These are phyloP conservation scores for Fusarium bulbicola DNA, from an alignment of 2,329 filamentous ascomycete species.

Conservation along the genomic window DNA sequence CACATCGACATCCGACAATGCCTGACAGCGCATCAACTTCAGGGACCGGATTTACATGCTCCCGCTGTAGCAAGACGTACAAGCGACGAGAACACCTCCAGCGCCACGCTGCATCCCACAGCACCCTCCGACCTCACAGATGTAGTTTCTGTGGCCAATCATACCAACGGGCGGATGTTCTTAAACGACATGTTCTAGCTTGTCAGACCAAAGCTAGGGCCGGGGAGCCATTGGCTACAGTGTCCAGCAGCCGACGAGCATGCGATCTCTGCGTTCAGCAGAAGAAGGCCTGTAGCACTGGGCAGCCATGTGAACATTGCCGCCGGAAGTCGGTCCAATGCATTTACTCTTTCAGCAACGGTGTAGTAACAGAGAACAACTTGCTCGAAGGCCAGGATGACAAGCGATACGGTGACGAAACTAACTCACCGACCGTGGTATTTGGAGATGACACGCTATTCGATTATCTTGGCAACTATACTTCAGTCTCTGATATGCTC, in stretches of 20 bases:
- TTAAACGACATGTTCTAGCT: not conserved
- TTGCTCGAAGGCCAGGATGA: not conserved
- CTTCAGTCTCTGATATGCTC: not conserved
- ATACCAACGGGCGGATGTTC: not conserved
- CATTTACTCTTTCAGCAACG: not conserved
- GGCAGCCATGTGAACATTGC: not conserved
- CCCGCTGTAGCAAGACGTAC: not conserved
- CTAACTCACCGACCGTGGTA: rapidly evolving
- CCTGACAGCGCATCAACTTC: not conserved
- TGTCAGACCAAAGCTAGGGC: not conserved
- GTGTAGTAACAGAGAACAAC: rapidly evolving
- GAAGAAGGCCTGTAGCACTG: not conserved
- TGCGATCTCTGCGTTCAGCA: not conserved
- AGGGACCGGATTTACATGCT: not conserved
- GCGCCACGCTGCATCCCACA: not conserved
- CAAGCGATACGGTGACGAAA: not conserved
- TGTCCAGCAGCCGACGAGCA: not conserved
- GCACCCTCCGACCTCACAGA: not conserved
- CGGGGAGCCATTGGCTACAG: rapidly evolving
- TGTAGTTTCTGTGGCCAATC: not conserved
- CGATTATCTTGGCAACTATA: slow-evolving; percentile 2
- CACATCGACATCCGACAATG: not conserved
- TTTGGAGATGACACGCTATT: not conserved
- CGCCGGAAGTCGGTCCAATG: not conserved
- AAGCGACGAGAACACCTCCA: not conserved